phyloP scores from a whole-genome alignment of 2,329 filamentous ascomycete genomes.

The Phialophora chinensis region DNA sequence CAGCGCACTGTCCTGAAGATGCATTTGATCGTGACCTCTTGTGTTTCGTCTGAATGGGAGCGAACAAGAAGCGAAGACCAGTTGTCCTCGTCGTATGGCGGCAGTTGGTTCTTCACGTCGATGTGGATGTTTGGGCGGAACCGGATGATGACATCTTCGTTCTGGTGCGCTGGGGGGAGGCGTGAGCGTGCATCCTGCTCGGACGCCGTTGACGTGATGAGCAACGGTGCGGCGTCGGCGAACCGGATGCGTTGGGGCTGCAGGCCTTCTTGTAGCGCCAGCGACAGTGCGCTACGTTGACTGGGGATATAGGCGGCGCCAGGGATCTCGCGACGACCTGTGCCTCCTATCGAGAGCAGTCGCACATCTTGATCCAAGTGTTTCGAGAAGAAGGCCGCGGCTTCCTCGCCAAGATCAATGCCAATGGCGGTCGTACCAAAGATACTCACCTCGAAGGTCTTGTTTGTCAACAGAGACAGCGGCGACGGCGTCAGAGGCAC shows the following conservation, averaged over 20 bases:
- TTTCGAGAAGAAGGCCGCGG: slow-evolving; percentile 36
- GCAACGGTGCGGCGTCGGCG: slow-evolving; percentile 36
- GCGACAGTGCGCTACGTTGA: slow-evolving; percentile 34
- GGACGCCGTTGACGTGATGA: slow-evolving; percentile 37
- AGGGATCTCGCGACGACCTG: slow-evolving; percentile 38
- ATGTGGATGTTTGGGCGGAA: slow-evolving; percentile 38
- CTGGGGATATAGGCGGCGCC: slow-evolving; percentile 38
- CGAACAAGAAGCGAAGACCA: slow-evolving; percentile 36
- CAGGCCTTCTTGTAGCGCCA: slow-evolving; percentile 35
- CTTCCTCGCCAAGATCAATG: slow-evolving; percentile 37
- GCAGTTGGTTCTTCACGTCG: slow-evolving; percentile 32
- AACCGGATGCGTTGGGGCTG: slow-evolving; percentile 38
- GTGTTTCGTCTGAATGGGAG: slow-evolving; percentile 32
- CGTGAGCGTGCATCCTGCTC: slow-evolving; percentile 34
- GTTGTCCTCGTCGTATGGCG: slow-evolving; percentile 38
- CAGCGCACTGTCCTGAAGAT: slow-evolving; percentile 38
- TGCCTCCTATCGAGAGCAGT: slow-evolving; percentile 36
- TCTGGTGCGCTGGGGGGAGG: slow-evolving; percentile 30
- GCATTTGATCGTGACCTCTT: slow-evolving; percentile 38
- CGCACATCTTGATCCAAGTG: slow-evolving; percentile 36
- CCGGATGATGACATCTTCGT: slow-evolving; percentile 37
- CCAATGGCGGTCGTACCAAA: slow-evolving; percentile 38
- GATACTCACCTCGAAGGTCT: slow-evolving; percentile 37
- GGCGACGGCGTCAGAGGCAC: slow-evolving; percentile 37
- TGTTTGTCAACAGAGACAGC: slow-evolving; percentile 31